Percentiles rank a stretch among this genome's conserved stretches.
Evolutionary conservation across 495 filamentous ascomycete species (phyloP).

Genomic region (Penicillium coffeae): DNA sequence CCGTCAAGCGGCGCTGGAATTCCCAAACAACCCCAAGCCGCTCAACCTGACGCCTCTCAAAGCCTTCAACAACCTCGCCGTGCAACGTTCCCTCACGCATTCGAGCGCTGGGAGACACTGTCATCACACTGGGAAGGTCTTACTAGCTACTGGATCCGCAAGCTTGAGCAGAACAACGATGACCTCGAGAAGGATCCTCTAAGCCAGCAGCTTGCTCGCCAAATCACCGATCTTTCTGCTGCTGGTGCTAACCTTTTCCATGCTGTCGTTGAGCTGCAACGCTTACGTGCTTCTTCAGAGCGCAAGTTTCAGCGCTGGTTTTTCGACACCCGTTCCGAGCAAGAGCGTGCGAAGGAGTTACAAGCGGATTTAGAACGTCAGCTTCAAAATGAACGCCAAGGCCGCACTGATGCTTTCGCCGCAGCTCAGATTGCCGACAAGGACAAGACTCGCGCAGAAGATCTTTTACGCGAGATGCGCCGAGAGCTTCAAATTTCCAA

Average conservation of each 20-base stretch:
- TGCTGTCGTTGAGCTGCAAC: slow-evolving; percentile 92
- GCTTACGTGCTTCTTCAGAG: slow-evolving; percentile 92
- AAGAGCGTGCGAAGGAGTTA: slow-evolving; percentile 81
- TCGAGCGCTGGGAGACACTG: slow-evolving; percentile 93
- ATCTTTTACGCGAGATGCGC: slow-evolving; percentile 76
- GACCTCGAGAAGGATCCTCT: slow-evolving; percentile 79
- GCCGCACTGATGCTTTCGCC: slow-evolving; percentile 59
- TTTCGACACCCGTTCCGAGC: slow-evolving; percentile 84
- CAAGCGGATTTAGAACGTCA: slow-evolving; percentile 73
- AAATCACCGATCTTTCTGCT: slow-evolving; percentile 92
- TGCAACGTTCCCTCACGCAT: slow-evolving; percentile 83
- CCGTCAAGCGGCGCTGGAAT: slow-evolving; percentile 10
- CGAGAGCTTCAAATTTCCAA: slow-evolving; percentile 92
- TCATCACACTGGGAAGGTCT: slow-evolving; percentile 98
- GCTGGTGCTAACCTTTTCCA: slow-evolving; percentile 97
- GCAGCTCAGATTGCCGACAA: slow-evolving; percentile 60
- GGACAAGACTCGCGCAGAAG: slow-evolving; percentile 65
- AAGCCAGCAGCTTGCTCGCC: slow-evolving; percentile 81
- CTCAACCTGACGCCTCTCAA: slow-evolving; percentile 33
- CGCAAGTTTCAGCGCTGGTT: slow-evolving; percentile 99
- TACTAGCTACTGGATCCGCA: slow-evolving; percentile 94
- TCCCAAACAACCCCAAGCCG: slow-evolving; percentile 25
- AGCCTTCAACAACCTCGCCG: slow-evolving; percentile 36
- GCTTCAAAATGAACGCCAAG: slow-evolving; percentile 67
- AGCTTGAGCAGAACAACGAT: slow-evolving; percentile 82